phyloP scores from a whole-genome alignment of 2,329 filamentous ascomycete genomes.

The Cadophora sp. region DNA sequence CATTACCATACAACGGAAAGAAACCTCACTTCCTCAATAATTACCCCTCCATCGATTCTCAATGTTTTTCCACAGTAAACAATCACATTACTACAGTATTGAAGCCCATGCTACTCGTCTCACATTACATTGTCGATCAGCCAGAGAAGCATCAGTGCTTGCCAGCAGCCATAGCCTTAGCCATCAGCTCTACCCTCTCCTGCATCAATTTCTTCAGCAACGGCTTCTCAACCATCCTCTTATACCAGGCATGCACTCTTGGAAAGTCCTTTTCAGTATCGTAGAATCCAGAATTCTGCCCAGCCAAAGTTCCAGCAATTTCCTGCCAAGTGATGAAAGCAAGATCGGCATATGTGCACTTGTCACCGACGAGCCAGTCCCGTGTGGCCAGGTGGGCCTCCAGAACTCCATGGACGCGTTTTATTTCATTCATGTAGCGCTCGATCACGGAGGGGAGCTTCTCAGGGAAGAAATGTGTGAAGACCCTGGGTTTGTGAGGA shows the following conservation, averaged over 20 bases:
- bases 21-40: too few species aligned
- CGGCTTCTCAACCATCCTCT: constrained; percentile 10
- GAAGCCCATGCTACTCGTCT: neutral
- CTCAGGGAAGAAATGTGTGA: constrained; percentile 36
- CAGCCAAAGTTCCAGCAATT: constrained; percentile 7
- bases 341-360: constrained; percentile 48
- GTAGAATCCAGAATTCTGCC: neutral
- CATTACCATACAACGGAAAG: too few species aligned
- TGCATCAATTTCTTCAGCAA: constrained; percentile 12
- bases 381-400: constrained; percentile 47
- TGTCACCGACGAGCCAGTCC: constrained; percentile 49
- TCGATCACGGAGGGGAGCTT: constrained; percentile 47
- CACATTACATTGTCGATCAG: too few species aligned
- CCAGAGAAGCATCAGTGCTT: neutral
- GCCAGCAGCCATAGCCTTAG: constrained; percentile 7
- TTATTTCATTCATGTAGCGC: constrained; percentile 53
- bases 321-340: constrained; percentile 32
- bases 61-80: too few species aligned
- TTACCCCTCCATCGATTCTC: too few species aligned
- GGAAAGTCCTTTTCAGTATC: constrained; percentile 15
- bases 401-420: constrained; percentile 46
- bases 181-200: constrained; percentile 9
- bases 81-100: neutral
- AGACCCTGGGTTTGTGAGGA: constrained; percentile 2
- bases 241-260: constrained; percentile 8